Evolutionary conservation across 306 rosid species (phyloP), one percentile per base, ranked within the genome.

Genomic region (Cucumis melo): DNA sequence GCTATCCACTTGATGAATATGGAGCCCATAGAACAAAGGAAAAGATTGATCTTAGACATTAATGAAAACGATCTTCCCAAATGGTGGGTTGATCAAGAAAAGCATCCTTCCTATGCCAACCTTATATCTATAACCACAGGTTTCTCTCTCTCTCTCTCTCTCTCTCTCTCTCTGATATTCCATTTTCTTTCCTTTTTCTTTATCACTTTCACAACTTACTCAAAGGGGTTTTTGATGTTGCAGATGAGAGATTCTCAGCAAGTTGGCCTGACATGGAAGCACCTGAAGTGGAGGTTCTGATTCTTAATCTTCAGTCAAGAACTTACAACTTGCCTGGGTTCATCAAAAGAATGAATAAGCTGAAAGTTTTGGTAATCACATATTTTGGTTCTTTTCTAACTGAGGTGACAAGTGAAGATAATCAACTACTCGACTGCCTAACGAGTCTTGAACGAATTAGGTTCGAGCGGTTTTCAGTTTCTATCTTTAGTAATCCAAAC

Each of bases 51-150:
- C 78, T 27, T 92, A 8, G 81, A 91, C 63, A 29, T 84, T 1
- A 56, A 14, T 39, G 85, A 83, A 78, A 82, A 87, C 55, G 78
- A 84, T 59, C 78, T 84, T 80, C 94, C 91, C 7, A 16, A 36
- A 5, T 86, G 91, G 92, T 92, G 91, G 93, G 82, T 17, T 9
- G 42, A 62, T 78, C 73, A 54, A n/a, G 81, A 78, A 2, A 78
- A 76, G 78, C 80, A 79, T 76, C 77, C 53, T 27, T 14, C 81
- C 73, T 74, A 77, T 19, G 92, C 94, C 0, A 80, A 34, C 73
- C 23, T 86, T 5, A 17, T 92, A 27, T 91, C 93, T 7, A 84
- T 92, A 84, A 83, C 92, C 72, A 88, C 92, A 2, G 94, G 96
- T 90, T 50, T 19, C 76, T 80, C 74, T 80, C 29, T 78, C 46